These are phyloP conservation scores for Parathielavia hyrcaniae DNA, from an alignment of 495 filamentous ascomycete species.

Conservation along the genomic window DNA sequence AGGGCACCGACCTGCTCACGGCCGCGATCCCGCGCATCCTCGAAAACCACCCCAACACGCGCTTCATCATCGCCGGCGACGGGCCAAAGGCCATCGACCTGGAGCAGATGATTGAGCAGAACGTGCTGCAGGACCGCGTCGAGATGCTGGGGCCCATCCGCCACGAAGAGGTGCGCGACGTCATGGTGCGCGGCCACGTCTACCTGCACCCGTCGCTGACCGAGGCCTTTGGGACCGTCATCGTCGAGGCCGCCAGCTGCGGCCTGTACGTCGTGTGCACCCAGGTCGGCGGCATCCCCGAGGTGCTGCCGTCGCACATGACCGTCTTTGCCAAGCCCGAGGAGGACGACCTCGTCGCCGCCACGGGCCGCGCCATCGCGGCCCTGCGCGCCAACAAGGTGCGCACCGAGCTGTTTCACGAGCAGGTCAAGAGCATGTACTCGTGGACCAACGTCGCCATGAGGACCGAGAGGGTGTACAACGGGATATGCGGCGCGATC, in stretches of 20 bases:
- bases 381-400: conserved; percentile 75
- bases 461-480: conserved; percentile 89
- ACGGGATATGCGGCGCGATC: conserved; percentile 78
- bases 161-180: conserved; percentile 93
- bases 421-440: conserved; percentile 96
- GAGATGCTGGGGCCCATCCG: conserved; percentile 85
- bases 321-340: conserved; percentile 89
- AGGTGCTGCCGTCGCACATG: conserved; percentile 91
- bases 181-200: conserved; percentile 97
- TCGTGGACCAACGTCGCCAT: conserved; percentile 92
- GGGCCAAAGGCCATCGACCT: conserved; percentile 96
- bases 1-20: conserved; percentile 91
- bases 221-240: conserved; percentile 94
- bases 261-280: conserved; percentile 95
- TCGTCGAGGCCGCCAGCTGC: conserved; percentile 93
- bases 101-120: conserved; percentile 94
- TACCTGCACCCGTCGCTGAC: conserved; percentile 93
- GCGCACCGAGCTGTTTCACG: conserved; percentile 88
- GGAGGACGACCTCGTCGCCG: conserved; percentile 80
- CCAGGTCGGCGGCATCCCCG: conserved; percentile 91
- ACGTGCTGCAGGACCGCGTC: conserved; percentile 90
- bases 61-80: conserved; percentile 93
- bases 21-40: conserved; percentile 91
- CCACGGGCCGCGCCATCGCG: conserved; percentile 75
- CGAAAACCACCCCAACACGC: conserved; percentile 80